phyloP scores from a whole-genome alignment of 805 yeast species.

The Zygotorulaspora chibaensis region DNA sequence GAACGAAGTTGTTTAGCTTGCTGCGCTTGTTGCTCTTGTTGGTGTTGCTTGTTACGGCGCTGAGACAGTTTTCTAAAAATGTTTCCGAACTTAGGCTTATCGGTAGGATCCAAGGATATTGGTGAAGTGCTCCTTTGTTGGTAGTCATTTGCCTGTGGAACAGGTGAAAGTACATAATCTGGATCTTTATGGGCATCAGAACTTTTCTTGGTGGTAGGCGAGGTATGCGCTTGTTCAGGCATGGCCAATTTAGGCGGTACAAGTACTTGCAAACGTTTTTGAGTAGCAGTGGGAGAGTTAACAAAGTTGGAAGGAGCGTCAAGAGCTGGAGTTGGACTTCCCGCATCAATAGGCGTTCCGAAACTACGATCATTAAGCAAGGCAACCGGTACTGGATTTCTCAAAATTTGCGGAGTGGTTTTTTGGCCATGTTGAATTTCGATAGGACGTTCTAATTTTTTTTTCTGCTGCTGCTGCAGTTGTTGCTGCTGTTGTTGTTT shows the following conservation, averaged over 20 bases:
- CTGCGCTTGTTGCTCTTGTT: slow-evolving; percentile 13
- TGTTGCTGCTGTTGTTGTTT: slow-evolving; percentile 17
- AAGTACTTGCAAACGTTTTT: slow-evolving; percentile 20
- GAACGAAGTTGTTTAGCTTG: slow-evolving; percentile 1
- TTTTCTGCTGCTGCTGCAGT: slow-evolving; percentile 25
- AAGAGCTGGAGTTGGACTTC: slow-evolving; percentile 2
- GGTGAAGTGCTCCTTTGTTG: slow-evolving; percentile 35
- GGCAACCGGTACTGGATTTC: slow-evolving; percentile 5
- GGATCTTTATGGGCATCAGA: slow-evolving; percentile 24
- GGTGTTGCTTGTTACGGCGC: slow-evolving; percentile 24
- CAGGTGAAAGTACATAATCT: slow-evolving; percentile 30
- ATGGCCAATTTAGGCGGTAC: slow-evolving; percentile 41
- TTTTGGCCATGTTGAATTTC: slow-evolving; percentile 5
- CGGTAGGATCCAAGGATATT: slow-evolving; percentile 17
- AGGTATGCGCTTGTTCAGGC: slow-evolving; percentile 50
- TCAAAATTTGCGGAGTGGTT: slow-evolving; percentile 1
- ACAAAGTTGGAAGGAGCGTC: slow-evolving; percentile 7
- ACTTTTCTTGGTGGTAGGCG: slow-evolving; percentile 37
- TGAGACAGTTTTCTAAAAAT: slow-evolving; percentile 36
- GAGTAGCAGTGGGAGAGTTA: slow-evolving; percentile 5
- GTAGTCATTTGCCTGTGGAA: slow-evolving; percentile 30
- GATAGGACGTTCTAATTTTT: slow-evolving; percentile 12
- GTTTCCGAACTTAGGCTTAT: slow-evolving; percentile 31
- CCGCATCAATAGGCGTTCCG: not conserved
- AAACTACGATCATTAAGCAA: not conserved